These are phyloP conservation scores for Alnus rubra DNA, from an alignment of 306 rosid genomes.

Conservation along the genomic window DNA sequence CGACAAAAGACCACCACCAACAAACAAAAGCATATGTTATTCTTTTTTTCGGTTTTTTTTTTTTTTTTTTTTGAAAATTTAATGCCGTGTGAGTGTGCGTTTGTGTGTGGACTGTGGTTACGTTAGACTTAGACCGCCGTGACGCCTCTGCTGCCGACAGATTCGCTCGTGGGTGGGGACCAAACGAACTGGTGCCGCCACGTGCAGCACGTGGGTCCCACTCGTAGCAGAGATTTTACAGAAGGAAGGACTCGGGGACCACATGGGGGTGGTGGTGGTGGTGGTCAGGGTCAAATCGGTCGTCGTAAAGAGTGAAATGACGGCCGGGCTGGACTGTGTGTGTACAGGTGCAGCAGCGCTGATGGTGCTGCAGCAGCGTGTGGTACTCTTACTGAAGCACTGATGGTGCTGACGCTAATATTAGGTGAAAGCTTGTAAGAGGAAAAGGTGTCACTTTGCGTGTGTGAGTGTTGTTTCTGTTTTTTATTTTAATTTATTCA, in stretches of 20 bases:
- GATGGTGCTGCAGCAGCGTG: conserved; percentile 1
- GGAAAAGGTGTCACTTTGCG: conserved; percentile 5
- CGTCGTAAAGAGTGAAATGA: conserved; percentile 34
- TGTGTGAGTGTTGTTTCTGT: conserved; percentile 15
- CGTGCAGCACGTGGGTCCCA: conserved; percentile 10
- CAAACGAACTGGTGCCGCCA: conserved; percentile 7
- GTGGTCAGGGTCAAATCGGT: conserved; percentile 32
- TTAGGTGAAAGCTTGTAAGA: conserved; percentile 16
- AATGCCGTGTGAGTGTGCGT: background rate
- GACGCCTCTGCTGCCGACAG: conserved; percentile 59
- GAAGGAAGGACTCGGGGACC: background rate
- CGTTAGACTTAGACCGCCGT: conserved; percentile 38
- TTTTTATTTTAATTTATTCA: background rate
- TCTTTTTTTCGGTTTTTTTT: background rate
- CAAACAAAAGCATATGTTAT: background rate
- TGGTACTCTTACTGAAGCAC: too few relatives aligned
- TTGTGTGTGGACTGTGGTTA: background rate
- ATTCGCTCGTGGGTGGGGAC: conserved; percentile 33
- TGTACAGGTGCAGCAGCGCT: conserved; percentile 19
- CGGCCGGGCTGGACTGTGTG: conserved; percentile 33
- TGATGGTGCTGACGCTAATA: conserved; percentile 16
- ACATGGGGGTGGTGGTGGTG: too few relatives aligned
- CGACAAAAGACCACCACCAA: conserved; percentile 13
- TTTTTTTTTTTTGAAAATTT: background rate
- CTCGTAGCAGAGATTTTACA: background rate